These are phyloP conservation scores for Cutaneotrichosporon curvatum DNA, from an alignment of 1,284 basidiomycete species.

Conservation along the genomic window DNA sequence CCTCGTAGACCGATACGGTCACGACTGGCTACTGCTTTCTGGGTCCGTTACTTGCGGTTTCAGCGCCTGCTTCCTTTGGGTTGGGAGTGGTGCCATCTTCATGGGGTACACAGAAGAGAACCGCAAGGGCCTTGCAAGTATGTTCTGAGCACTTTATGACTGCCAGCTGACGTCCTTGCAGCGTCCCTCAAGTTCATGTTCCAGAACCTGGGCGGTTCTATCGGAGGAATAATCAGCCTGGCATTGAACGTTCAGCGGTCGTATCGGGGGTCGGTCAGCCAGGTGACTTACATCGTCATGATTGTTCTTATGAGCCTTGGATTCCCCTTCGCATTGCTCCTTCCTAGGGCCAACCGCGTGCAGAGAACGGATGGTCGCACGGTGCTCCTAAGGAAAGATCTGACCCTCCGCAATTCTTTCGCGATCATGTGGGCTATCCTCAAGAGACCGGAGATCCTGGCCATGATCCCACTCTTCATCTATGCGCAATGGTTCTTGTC, in stretches of 20 bases:
- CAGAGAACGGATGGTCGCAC: neutral
- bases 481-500: neutral
- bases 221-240: neutral
- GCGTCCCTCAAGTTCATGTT: neutral
- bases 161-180: neutral
- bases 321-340: neutral
- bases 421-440: neutral
- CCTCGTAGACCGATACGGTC: neutral
- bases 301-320: neutral
- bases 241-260: neutral
- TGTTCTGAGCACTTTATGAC: neutral
- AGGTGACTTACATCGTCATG: neutral
- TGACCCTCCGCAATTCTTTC: neutral
- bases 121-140: neutral
- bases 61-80: neutral
- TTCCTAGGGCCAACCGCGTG: neutral
- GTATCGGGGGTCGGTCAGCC: neutral
- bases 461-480: neutral
- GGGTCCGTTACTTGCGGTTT: neutral
- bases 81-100: slow-evolving; percentile 1
- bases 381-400: neutral
- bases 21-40: neutral
- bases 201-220: neutral
- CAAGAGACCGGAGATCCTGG: neutral
- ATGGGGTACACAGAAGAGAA: neutral